phyloP scores from a whole-genome alignment of 305 asterid genomes.

The Fraxinus sp. region DNA sequence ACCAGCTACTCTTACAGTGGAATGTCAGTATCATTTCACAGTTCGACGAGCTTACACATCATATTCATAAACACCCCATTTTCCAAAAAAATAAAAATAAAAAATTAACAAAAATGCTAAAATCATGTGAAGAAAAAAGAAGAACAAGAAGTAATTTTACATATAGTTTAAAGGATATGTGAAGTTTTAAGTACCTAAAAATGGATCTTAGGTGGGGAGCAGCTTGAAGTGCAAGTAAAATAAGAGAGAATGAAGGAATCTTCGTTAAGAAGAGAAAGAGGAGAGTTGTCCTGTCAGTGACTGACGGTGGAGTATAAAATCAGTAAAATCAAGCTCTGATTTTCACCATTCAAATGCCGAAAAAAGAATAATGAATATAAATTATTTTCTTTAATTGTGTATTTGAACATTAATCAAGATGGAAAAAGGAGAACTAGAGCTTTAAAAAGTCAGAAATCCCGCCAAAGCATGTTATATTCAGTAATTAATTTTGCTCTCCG shows the following conservation, averaged over 20 bases:
- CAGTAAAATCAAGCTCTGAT: constrained; percentile 35
- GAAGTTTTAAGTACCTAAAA: constrained; percentile 48
- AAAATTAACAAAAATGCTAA: neutral
- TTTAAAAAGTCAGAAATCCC: constrained; percentile 55
- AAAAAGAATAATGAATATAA: neutral
- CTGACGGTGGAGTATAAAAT: constrained; percentile 47
- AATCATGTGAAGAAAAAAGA: constrained; percentile 6
- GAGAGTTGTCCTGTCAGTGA: constrained; percentile 17
- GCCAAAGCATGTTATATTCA: constrained; percentile 47
- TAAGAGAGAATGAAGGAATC: constrained; percentile 26
- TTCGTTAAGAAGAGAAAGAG: constrained; percentile 44
- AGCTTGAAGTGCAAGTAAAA: constrained; percentile 57
- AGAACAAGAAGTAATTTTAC: neutral
- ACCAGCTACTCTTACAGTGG: constrained; percentile 30
- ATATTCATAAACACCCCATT: constrained; percentile 25
- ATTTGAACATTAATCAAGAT: constrained; percentile 18
- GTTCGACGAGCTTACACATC: constrained; percentile 43
- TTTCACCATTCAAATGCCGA: constrained; percentile 36
- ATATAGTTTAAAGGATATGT: constrained; percentile 17
- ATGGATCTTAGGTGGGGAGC: constrained; percentile 69
- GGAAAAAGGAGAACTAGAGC: constrained; percentile 6
- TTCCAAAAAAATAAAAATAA: constrained; percentile 9
- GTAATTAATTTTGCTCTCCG: constrained; percentile 17
- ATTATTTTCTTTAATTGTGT: neutral
- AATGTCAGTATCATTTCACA: constrained; percentile 33